These are phyloP conservation scores for Glycine soja DNA, from an alignment of 306 rosid genomes.

Conservation along the genomic window DNA sequence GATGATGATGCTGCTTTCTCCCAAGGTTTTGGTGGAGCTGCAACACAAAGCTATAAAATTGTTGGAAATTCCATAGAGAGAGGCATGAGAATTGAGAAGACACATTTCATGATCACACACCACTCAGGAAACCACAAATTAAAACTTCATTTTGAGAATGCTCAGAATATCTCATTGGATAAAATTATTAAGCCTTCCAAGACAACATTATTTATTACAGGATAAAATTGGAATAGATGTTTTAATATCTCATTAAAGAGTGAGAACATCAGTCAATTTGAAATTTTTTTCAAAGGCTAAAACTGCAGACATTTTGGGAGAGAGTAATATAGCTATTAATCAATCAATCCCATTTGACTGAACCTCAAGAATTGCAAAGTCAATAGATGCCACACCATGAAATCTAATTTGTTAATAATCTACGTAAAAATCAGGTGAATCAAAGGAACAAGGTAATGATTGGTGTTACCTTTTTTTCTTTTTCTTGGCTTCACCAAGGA, in stretches of 20 bases:
- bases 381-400: not conserved
- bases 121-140: not conserved
- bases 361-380: not conserved
- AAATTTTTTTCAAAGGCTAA: too few species aligned
- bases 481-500: too few species aligned
- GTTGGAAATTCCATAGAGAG: not conserved
- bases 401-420: not conserved
- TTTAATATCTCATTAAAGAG: too few species aligned
- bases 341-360: not conserved
- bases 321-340: too few species aligned
- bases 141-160: not conserved
- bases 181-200: too few species aligned
- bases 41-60: constrained; percentile 37
- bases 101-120: not conserved
- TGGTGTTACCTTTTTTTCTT: not conserved
- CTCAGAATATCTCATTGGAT: not conserved
- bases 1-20: constrained; percentile 67
- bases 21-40: constrained; percentile 88
- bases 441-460: not conserved
- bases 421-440: not conserved
- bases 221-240: too few species aligned
- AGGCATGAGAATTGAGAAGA: not conserved
- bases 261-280: too few species aligned
- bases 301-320: too few species aligned
- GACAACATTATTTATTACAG: too few species aligned